Evolutionary conservation across 306 rosid genomes (phyloP).

Genomic region (Malus orientalis): DNA sequence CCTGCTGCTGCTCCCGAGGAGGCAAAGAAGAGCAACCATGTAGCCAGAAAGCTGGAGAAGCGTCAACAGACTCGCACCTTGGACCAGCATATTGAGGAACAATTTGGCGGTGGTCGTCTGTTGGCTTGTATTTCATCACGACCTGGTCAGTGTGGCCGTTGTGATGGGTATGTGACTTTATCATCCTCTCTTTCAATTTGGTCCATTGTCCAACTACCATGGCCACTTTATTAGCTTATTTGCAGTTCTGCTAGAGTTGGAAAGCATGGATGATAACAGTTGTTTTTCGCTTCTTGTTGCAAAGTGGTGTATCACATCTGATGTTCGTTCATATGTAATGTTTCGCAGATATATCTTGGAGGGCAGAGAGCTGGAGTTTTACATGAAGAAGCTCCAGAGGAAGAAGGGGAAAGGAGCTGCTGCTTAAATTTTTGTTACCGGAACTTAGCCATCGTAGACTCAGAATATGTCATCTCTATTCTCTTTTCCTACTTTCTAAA

Average conservation of each 20-base stretch:
- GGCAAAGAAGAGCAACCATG: conserved; percentile 49
- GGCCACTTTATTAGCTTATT: background rate
- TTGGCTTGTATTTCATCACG: conserved; percentile 56
- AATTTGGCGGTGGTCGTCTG: conserved; percentile 49
- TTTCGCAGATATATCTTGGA: conserved; percentile 27
- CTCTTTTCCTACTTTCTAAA: background rate
- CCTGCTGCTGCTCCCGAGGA: conserved; percentile 32
- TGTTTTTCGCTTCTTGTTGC: background rate
- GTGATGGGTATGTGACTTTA: conserved; percentile 40
- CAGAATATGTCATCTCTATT: background rate
- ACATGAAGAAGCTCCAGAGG: conserved; percentile 30
- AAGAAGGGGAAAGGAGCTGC: conserved; percentile 27
- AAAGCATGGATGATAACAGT: background rate
- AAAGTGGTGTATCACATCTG: background rate
- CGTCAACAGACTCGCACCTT: conserved; percentile 36
- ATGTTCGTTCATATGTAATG: background rate
- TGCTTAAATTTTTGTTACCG: conserved; percentile 8
- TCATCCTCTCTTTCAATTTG: background rate
- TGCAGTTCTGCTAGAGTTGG: background rate
- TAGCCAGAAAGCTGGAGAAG: conserved; percentile 45
- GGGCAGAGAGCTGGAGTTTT: conserved; percentile 29
- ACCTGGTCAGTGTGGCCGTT: conserved; percentile 61
- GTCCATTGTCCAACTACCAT: too few relatives aligned
- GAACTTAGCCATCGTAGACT: background rate
- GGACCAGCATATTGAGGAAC: conserved; percentile 51